Base-by-base conservation (phyloP, 306 rosid species). In the Herpetospermum pedunculosum region DNA sequence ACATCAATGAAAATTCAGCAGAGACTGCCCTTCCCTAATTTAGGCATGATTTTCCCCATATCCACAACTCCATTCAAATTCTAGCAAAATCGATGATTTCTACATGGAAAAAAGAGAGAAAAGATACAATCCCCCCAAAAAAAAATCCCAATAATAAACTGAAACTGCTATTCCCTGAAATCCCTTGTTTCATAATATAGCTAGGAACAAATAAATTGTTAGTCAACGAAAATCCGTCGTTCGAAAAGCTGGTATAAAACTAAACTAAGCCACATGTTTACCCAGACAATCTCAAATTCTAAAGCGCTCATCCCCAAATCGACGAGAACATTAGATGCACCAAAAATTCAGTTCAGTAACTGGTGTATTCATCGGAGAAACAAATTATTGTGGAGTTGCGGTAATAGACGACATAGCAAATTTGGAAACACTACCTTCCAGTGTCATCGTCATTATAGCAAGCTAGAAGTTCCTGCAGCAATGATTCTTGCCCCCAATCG, bases 361-460 rank as follows among this genome's bases (percentile, higher is more conserved):
- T 2, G 26, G 28, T 8, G 18, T 60, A 59, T 15, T n/a, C 30
- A 19, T 37, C 28, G 6, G 62, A 59, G 6, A 62, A 8, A 19
- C 4, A n/a, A 43, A 68, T 40, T 68, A 68, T 13, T 2, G 3
- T 34, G 44, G 8, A 70, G 25, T 23, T 30, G 16, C 25, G 46
- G n/a, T 16, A 32, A 5, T 3, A 26, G 37, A 26, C 2, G 37
- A 28, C 23, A 59, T 59, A 23, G 23, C 8, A 0, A 28, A 26
- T 9, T 46, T 11, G 35, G 37, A 35, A 52, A 32, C 16, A 60
- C 57, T 57, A 77, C 84, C 89, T 78, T 80, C 86, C 52, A 85
- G 70, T 34, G 86, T 82, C 89, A 85, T 85, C 80, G 86, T 77
- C 89, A 85, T 85, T 67, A 16, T 44, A 28, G 2, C 37, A 6